These are phyloP conservation scores for Fragaria vesca DNA, from an alignment of 306 rosid genomes.

Conservation along the genomic window DNA sequence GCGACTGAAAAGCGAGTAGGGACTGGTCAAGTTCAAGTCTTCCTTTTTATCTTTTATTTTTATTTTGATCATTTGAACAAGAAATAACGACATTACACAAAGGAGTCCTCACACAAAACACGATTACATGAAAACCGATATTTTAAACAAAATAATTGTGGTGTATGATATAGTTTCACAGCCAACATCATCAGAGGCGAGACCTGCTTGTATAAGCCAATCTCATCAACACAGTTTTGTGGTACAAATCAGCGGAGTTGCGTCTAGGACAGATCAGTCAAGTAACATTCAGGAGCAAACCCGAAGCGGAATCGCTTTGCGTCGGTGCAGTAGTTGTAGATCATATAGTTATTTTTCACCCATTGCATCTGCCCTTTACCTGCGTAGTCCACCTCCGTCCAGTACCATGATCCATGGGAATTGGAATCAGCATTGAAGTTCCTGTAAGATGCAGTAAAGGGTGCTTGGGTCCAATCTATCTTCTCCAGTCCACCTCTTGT, in stretches of 20 bases:
- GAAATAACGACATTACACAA: too few species aligned
- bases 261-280: background rate
- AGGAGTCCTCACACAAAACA: too few species aligned
- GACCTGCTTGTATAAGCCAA: background rate
- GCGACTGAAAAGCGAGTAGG: too few species aligned
- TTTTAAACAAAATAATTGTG: background rate
- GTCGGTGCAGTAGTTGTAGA: conserved; percentile 47
- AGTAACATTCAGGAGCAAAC: conserved; percentile 36
- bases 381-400: conserved; percentile 17
- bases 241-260: background rate
- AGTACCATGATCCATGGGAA: conserved; percentile 22
- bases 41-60: too few species aligned
- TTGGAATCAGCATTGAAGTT: conserved; percentile 18
- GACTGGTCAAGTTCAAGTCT: too few species aligned
- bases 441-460: conserved; percentile 31
- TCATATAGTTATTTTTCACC: conserved; percentile 30
- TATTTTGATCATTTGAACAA: too few species aligned
- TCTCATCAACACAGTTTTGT: background rate
- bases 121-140: background rate
- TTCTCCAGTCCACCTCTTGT: conserved; percentile 38
- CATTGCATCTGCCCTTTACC: conserved; percentile 26
- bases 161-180: background rate
- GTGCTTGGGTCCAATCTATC: conserved; percentile 35
- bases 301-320: conserved; percentile 36
- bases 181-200: background rate